Conservation (phyloP, 2,329 filamentous ascomycete genomes). For the Dendryphion nanum region DNA sequence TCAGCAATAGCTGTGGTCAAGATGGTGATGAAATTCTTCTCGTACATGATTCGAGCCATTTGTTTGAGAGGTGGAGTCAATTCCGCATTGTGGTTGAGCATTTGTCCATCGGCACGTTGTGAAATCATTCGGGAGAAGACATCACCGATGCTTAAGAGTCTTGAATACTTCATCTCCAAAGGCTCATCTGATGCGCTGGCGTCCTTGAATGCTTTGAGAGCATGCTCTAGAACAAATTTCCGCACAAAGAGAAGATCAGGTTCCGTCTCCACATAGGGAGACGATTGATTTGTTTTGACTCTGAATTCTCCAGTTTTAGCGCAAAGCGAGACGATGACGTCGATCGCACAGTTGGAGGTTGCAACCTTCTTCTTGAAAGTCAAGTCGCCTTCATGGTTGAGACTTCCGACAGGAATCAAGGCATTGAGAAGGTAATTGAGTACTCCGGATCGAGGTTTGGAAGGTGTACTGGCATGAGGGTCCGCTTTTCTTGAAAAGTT, state of each 20-base stretch:
- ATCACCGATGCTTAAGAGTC: constrained; percentile 83
- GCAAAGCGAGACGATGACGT: constrained; percentile 81
- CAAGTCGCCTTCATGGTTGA: constrained; percentile 71
- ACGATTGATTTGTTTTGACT: constrained; percentile 13
- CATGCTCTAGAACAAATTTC: constrained; percentile 90
- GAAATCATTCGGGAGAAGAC: constrained; percentile 92
- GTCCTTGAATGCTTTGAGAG: constrained; percentile 88
- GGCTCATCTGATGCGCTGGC: constrained; percentile 75
- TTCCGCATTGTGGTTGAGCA: constrained; percentile 37
- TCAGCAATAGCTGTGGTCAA: constrained; percentile 91
- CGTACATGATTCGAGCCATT: constrained; percentile 92
- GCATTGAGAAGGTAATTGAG: constrained; percentile 90
- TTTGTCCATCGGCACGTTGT: constrained; percentile 41
- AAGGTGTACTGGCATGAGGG: constrained; percentile 78
- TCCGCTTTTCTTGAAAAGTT: constrained; percentile 95
- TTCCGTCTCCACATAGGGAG: constrained; percentile 65
- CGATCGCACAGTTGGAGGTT: constrained; percentile 82
- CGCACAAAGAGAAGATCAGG: constrained; percentile 86
- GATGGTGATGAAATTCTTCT: constrained; percentile 90
- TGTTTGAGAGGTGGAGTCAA: constrained; percentile 67
- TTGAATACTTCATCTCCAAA: constrained; percentile 81
- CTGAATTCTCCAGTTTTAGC: constrained; percentile 81
- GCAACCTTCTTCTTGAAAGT: constrained; percentile 79
- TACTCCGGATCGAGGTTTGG: constrained; percentile 88
- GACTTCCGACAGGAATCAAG: constrained; percentile 65